These are phyloP conservation scores for Arachnomyces sp. DNA, from an alignment of 2,329 filamentous ascomycete genomes.

Conservation along the genomic window DNA sequence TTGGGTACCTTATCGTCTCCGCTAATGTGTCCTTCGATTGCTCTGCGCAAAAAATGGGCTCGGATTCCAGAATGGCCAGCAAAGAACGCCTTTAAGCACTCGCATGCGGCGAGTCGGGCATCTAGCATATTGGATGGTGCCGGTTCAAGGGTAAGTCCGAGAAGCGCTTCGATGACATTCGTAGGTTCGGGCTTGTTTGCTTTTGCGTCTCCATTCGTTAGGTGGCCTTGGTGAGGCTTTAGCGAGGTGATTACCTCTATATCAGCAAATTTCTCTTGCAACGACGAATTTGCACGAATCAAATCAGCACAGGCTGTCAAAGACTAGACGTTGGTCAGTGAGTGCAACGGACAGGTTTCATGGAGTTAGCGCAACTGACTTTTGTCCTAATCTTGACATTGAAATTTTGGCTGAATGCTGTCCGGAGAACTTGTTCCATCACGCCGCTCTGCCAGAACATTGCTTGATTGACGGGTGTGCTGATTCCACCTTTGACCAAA, in stretches of 20 bases:
- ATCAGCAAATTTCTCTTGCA: constrained; percentile 87
- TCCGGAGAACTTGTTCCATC: constrained; percentile 68
- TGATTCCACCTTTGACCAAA: constrained; percentile 68
- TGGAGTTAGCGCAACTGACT: constrained; percentile 39
- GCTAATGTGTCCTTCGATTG: constrained; percentile 76
- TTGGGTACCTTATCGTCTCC: constrained; percentile 79
- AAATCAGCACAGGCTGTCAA: constrained; percentile 79
- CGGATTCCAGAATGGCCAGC: constrained; percentile 72
- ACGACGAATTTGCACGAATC: constrained; percentile 67
- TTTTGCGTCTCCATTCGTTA: constrained; percentile 28
- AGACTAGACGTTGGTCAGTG: constrained; percentile 47
- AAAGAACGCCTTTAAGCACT: constrained; percentile 91
- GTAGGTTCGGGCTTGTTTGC: constrained; percentile 53
- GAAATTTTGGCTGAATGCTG: constrained; percentile 69
- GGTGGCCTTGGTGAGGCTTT: constrained; percentile 20
- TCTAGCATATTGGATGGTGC: constrained; percentile 64
- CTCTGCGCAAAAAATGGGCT: constrained; percentile 75
- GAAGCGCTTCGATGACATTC: constrained; percentile 87
- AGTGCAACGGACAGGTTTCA: constrained; percentile 1
- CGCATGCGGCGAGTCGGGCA: constrained; percentile 73
- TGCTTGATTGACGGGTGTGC: constrained; percentile 74
- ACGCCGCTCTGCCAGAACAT: constrained; percentile 80
- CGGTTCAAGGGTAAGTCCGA: constrained; percentile 71
- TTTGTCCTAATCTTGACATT: constrained; percentile 75
- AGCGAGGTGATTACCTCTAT: constrained; percentile 55